Evolutionary conservation across 257 asterid species (phyloP), one percentile per base, ranked within the genome.

Genomic region (Przewalskia tangutica): DNA sequence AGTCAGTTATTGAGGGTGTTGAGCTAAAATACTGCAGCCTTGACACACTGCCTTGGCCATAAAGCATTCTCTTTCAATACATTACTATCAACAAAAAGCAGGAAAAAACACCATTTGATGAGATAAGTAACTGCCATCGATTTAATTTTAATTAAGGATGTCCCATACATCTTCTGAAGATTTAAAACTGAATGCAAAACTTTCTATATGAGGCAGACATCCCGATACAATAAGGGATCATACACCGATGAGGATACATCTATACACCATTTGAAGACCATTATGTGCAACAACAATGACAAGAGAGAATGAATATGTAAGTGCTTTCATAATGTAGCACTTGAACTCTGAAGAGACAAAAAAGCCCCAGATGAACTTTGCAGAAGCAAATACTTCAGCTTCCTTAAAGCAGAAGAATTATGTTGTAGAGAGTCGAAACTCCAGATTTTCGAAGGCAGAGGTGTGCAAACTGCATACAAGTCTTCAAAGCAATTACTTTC

Each of bases 321-420:
- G 16, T 75, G 14, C 79, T 75, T 75, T 73, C 79, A 73, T 23
- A 46, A 48, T 50, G 79, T 48, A 75, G 79, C 79, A 75, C 62
- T 50, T 50, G 14, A 50, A 7, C 60, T 50, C 27, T 75, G 62
- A 7, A 68, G 44, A 50, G 79, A 73, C 40, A 23, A 48, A 73
- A 3, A 50, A 2, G 2, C 27, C 46, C 62, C 79, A 50, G 62
- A 73, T 71, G 7, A 9, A 46, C 79, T 48, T 20, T 48, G 44
- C 62, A 23, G 23, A 48, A 23, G 23, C 62, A 75, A 50, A 75
- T 50, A 75, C 62, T 75, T 48, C 44, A 73, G 20, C 79, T 50
- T 75, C 46, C 79, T 23, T 27, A 27, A 62, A 13, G 62, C 62
- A 75, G 62, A 75, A 75, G 62, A 50, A 75, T 75, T 59, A 73